phyloP scores from a whole-genome alignment of 208 protist genomes.

The Trypanosoma platydactyli region DNA sequence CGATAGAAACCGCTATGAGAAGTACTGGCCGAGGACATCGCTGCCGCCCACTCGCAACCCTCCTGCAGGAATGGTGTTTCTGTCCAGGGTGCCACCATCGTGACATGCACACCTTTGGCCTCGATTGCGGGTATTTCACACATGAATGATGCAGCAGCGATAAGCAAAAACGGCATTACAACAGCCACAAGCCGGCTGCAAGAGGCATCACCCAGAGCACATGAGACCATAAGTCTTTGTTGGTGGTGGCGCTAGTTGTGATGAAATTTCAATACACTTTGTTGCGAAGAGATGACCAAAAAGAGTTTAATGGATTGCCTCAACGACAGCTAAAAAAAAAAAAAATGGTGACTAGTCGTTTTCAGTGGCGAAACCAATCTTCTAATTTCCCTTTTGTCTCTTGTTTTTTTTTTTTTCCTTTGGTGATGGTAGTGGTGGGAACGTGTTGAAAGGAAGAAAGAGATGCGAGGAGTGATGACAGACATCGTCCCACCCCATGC shows the following conservation, averaged over 20 bases:
- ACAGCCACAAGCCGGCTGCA: neutral
- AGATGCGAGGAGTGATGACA: neutral
- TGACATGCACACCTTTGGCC: conserved; percentile 45
- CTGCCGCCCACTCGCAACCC: conserved; percentile 56
- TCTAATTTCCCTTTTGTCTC: too few relatives aligned
- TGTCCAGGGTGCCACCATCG: conserved; percentile 58
- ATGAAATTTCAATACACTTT: too few relatives aligned
- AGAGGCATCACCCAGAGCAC: neutral
- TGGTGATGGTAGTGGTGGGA: neutral
- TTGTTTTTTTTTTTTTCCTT: too few relatives aligned
- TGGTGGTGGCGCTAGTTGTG: neutral
- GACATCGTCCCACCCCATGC: neutral
- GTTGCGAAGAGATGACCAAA: too few relatives aligned
- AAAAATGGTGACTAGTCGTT: too few relatives aligned
- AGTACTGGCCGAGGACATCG: neutral
- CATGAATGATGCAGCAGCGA: neutral
- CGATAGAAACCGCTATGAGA: conserved; percentile 32
- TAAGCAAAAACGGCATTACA: neutral
- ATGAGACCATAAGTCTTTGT: neutral
- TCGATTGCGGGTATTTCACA: neutral
- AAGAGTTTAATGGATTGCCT: too few relatives aligned
- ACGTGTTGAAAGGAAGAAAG: neutral
- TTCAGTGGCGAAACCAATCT: too few relatives aligned
- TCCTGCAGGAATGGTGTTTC: conserved; percentile 67
- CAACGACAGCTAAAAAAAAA: too few relatives aligned